Evolutionary conservation across 345 rosid species (phyloP), one percentile per base, ranked within the genome.

Genomic region (Diplotaxis tenuifolia): DNA sequence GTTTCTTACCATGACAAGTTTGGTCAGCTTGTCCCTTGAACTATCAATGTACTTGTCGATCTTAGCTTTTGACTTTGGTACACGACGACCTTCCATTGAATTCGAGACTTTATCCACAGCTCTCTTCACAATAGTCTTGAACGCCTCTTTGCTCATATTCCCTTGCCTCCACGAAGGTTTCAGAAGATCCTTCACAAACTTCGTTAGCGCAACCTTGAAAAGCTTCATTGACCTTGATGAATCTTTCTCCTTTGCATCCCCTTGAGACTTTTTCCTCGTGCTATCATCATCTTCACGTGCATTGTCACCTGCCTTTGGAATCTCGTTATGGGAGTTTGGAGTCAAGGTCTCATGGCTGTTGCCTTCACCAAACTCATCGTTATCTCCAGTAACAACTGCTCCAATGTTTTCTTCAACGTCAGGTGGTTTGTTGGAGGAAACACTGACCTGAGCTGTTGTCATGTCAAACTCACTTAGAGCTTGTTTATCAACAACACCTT

Each of bases 141-240:
- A 94, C 40, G 96, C 90, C 73, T 94, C 97, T 81, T 89, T 94
- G 83, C 97, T 94, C 96, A 94, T 91, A 74, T 88, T 86, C 73
- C 98, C 96, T 75, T 94, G 92, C 49, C 82, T 81, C 98, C 97
- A 94, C 3, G 96, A 88, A 0, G 98, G 98, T 84, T 85, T 90
- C 53, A 91, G 78, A 80, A 88, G 84, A 69, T 86, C 98, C 82
- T 94, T 94, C n/a, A 94, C 97, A 78, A 94, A 94, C 67, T 86
- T 83, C 22, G 96, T 96, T 70, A 91, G 85, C 56, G 86, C 83
- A 52, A 78, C 82, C 81, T 88, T 87, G 82, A 94, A 94, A 79
- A 81, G 88, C 80, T 83, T 88, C 82, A 74, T 74, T 47, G 91
- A 87, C 76, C 89, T 83, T 65, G 89, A 81, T 23, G 78, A 67